These are phyloP conservation scores for Singerocomus inundabilis DNA, from an alignment of 1,284 basidiomycete species.

Conservation along the genomic window DNA sequence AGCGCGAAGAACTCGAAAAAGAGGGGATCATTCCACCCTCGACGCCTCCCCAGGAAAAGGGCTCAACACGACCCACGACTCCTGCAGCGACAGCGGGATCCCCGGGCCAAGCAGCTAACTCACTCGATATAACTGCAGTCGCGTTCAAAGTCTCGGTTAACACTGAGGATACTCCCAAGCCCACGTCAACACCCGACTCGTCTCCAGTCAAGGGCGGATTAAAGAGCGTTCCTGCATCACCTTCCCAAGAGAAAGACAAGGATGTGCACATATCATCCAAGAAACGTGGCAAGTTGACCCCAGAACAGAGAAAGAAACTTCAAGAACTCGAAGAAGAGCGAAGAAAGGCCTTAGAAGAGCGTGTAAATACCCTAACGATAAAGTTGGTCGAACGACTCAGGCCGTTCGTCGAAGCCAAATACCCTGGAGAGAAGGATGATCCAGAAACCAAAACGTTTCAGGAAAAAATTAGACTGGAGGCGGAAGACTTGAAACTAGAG, in stretches of 20 bases:
- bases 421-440: slow-evolving; percentile 85
- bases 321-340: slow-evolving; percentile 79
- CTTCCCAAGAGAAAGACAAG: slow-evolving; percentile 34
- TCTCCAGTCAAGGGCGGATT: slow-evolving; percentile 22
- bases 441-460: slow-evolving; percentile 80
- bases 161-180: slow-evolving; percentile 22
- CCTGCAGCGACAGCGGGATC: slow-evolving; percentile 28
- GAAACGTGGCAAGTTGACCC: slow-evolving; percentile 66
- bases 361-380: slow-evolving; percentile 67
- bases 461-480: slow-evolving; percentile 78
- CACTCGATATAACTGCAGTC: slow-evolving; percentile 18
- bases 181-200: slow-evolving; percentile 15
- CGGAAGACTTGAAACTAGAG: slow-evolving; percentile 96
- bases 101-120: slow-evolving; percentile 4
- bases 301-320: slow-evolving; percentile 84
- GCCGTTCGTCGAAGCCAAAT: slow-evolving; percentile 86
- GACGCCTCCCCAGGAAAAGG: slow-evolving; percentile 21
- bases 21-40: slow-evolving; percentile 43
- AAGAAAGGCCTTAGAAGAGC: slow-evolving; percentile 74
- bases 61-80: slow-evolving; percentile 24
- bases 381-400: slow-evolving; percentile 84
- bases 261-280: slow-evolving; percentile 25
- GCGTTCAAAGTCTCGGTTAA: slow-evolving; percentile 20
- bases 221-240: slow-evolving; percentile 28
- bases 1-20: slow-evolving; percentile 83